phyloP scores from a whole-genome alignment of 2,329 filamentous ascomycete genomes.

The Diaporthe ampelina region DNA sequence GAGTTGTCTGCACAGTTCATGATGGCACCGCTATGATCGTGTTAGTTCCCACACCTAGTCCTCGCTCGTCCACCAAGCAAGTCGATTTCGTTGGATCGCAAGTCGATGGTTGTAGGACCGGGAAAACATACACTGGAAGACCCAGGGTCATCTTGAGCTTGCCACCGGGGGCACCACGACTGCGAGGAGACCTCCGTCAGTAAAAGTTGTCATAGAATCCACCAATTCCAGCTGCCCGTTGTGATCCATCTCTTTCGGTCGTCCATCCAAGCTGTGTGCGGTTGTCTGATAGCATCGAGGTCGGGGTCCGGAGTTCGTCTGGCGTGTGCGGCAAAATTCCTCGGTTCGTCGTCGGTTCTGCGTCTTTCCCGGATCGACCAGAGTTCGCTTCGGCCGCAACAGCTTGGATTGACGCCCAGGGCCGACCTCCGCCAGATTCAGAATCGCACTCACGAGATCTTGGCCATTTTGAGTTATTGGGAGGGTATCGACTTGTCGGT shows the following conservation, averaged over 20 bases:
- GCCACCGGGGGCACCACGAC: constrained; percentile 95
- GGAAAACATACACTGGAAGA: constrained; percentile 94
- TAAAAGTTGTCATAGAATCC: constrained; percentile 34
- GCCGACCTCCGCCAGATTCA: not conserved
- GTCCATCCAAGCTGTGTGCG: constrained; percentile 32
- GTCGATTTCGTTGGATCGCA: constrained; percentile 36
- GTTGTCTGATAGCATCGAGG: not conserved
- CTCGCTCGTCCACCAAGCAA: constrained; percentile 11
- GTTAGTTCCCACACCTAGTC: constrained; percentile 44
- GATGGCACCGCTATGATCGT: constrained; percentile 83
- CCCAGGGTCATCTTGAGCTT: constrained; percentile 99
- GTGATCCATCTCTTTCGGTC: constrained; percentile 28
- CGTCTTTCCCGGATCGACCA: not conserved
- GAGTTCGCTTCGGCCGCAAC: constrained; percentile 32
- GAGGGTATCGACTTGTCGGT: constrained; percentile 37
- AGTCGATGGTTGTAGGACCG: constrained; percentile 35
- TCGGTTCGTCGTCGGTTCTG: constrained; percentile 16
- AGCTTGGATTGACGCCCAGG: constrained; percentile 35
- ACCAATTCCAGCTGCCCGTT: not conserved
- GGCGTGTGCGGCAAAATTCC: constrained; percentile 22
- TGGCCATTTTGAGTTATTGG: constrained; percentile 43
- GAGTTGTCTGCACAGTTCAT: constrained; percentile 99
- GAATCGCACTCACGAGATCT: constrained; percentile 42
- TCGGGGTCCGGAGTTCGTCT: not conserved
- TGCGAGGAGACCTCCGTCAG: constrained; percentile 57